Percentiles rank a stretch among this genome's conserved stretches.
Evolutionary conservation across 2,329 filamentous ascomycete genomes (phyloP).

Genomic region (Microcera coccophila): DNA sequence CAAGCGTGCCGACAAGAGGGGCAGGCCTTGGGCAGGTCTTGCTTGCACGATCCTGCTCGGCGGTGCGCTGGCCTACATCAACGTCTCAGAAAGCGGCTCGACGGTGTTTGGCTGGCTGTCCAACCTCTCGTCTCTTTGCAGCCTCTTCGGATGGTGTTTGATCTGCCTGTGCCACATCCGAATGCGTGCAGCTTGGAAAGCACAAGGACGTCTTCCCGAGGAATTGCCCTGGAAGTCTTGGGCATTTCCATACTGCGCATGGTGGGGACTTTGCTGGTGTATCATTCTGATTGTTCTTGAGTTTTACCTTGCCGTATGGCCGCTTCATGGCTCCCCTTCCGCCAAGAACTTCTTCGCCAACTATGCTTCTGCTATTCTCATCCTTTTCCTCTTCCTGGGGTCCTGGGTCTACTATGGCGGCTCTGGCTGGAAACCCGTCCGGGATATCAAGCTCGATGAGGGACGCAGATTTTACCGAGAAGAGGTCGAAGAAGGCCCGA

Average conservation of each 20-base stretch:
- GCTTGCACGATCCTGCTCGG: slow-evolving; percentile 50
- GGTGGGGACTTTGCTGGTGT: slow-evolving; percentile 42
- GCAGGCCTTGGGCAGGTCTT: slow-evolving; percentile 26
- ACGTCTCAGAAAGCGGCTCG: slow-evolving; percentile 38
- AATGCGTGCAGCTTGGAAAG: slow-evolving; percentile 39
- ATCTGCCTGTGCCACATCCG: slow-evolving; percentile 42
- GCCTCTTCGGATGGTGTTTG: slow-evolving; percentile 42
- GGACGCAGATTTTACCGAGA: neutral
- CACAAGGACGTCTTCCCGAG: slow-evolving; percentile 33
- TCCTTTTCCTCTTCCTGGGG: slow-evolving; percentile 39
- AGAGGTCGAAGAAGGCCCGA: too few species aligned
- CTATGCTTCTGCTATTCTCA: slow-evolving; percentile 41
- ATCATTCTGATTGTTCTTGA: slow-evolving; percentile 42
- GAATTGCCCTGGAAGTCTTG: slow-evolving; percentile 42
- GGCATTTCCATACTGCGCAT: slow-evolving; percentile 41
- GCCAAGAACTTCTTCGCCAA: slow-evolving; percentile 45
- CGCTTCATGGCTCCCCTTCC: slow-evolving; percentile 31
- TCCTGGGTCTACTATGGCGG: slow-evolving; percentile 39
- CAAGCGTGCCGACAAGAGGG: slow-evolving; percentile 9
- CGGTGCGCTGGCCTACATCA: slow-evolving; percentile 40
- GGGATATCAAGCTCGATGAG: neutral
- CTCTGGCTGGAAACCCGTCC: slow-evolving; percentile 5
- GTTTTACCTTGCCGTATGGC: slow-evolving; percentile 47
- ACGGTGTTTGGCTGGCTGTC: slow-evolving; percentile 47
- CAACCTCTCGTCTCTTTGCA: slow-evolving; percentile 43